Base-by-base conservation (phyloP, 805 yeast species). In the Blastobotrys mokoenaii region DNA sequence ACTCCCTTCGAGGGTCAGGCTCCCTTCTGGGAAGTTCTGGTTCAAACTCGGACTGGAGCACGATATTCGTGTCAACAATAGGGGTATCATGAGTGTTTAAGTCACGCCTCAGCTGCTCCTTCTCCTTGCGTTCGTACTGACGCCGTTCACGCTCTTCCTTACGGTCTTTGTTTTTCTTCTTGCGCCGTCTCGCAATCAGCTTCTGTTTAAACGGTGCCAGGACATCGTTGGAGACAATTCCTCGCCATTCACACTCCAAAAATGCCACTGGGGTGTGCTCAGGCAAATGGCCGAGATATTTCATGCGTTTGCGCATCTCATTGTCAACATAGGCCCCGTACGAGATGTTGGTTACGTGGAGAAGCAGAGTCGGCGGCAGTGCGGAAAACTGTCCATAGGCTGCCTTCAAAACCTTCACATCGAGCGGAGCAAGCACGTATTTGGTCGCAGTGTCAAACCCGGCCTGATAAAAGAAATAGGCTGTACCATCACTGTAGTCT, bases 191-290 rank as follows among this genome's bases (percentile, higher is more conserved):
- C 25, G 50, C 53, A 2, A 43, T 39, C 12, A 64, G 49, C 35
- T 60, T 61, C 22, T 51, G 45, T 14, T 48, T 35, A 44, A 60
- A 64, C 33, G 46, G 50, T 2, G 40, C 33, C 25, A 62, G 46
- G 0, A 56, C 58, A 44, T 48, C 58, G 51, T 57, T 58, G 37
- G 51, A 60, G 34, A 57, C 47, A 41, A 55, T 60, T 68, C 68
- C 54, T 58, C 56, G 62, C 97, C 97, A 90, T 59, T 86, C 82
- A 43, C 96, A 74, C 55, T 93, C 97, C 45, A 93, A 59, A 51
- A 85, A 79, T 9, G 88, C 94, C 37, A 90, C 62, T 43, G 82
- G 84, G 0, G 96, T 82, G 1, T 97, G 97, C 25, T 77, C 60
- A 0, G 98, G 97, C 17, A 88, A 64, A 62, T 90, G 90, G 0